A percentile compares a stretch with the other conserved stretches of the same genome.
Conservation (phyloP, 805 yeast genomes). For the Barnettozyma siamensis region DNA sequence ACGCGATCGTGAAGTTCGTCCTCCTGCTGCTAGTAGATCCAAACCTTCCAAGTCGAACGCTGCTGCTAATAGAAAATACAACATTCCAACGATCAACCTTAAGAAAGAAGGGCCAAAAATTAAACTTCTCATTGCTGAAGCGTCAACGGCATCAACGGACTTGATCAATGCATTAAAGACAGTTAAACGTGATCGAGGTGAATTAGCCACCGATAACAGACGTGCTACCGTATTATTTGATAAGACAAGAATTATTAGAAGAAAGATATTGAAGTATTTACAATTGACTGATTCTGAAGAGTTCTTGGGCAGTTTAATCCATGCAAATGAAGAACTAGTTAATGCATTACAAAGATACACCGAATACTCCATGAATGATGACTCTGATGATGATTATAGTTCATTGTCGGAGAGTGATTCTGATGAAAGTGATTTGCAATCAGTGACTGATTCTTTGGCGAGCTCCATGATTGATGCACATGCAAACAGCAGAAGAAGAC, state of each 20-base stretch:
- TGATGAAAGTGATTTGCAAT: constrained; percentile 29
- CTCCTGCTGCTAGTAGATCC: background rate
- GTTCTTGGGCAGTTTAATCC: constrained; percentile 77
- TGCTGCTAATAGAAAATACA: constrained; percentile 43
- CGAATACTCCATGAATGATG: constrained; percentile 39
- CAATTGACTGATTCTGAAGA: constrained; percentile 84
- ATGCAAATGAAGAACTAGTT: constrained; percentile 88
- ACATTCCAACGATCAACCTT: constrained; percentile 65
- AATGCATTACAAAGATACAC: constrained; percentile 66
- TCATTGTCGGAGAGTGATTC: constrained; percentile 27
- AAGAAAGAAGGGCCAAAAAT: constrained; percentile 70
- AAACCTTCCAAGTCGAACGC: constrained; percentile 5
- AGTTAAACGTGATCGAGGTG: constrained; percentile 37
- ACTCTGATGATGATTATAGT: constrained; percentile 39
- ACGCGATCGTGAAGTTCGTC: background rate
- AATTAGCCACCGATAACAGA: constrained; percentile 57
- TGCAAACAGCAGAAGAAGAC: constrained; percentile 6
- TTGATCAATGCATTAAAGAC: constrained; percentile 51
- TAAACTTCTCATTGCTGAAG: constrained; percentile 60
- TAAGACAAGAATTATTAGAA: constrained; percentile 66
- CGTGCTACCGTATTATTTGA: constrained; percentile 63
- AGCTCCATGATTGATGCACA: constrained; percentile 25
- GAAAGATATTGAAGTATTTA: constrained; percentile 73
- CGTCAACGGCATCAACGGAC: constrained; percentile 68
- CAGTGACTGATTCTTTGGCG: constrained; percentile 23